phyloP scores from a whole-genome alignment of 2,329 filamentous ascomycete species.

The Alternaria consortialis region DNA sequence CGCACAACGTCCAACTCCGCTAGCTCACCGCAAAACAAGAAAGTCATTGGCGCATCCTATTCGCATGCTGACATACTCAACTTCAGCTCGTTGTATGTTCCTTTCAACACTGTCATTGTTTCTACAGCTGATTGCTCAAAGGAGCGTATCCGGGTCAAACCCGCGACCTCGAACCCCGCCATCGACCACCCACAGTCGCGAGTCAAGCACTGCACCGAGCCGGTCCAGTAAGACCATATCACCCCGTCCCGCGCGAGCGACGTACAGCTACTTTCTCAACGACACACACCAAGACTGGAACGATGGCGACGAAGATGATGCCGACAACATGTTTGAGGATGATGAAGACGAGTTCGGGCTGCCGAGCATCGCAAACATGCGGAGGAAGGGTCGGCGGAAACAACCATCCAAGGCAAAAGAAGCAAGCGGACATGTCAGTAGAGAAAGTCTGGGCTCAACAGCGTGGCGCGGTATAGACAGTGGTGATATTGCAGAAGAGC shows the following conservation, averaged over 20 bases:
- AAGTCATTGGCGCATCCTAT: conserved; percentile 93
- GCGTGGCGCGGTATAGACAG: conserved; percentile 75
- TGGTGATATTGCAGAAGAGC: conserved; percentile 91
- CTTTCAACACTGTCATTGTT: background rate
- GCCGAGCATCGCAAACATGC: conserved; percentile 91
- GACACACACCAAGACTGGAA: conserved; percentile 86
- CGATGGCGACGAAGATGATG: conserved; percentile 69
- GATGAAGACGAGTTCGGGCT: conserved; percentile 96
- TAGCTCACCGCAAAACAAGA: conserved; percentile 62
- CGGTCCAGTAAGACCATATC: conserved; percentile 65
- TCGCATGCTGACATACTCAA: conserved; percentile 96
- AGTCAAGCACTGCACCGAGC: conserved; percentile 66
- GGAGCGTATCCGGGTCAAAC: conserved; percentile 68
- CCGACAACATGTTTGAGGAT: conserved; percentile 82
- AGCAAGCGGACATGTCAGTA: conserved; percentile 44
- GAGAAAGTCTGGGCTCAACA: conserved; percentile 33
- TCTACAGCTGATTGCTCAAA: conserved; percentile 44
- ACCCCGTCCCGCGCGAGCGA: conserved; percentile 69
- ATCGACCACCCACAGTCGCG: conserved; percentile 65
- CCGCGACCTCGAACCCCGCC: conserved; percentile 80
- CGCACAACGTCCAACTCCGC: conserved; percentile 60
- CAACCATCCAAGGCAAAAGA: conserved; percentile 57
- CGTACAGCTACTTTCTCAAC: conserved; percentile 82
- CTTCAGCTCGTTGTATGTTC: conserved; percentile 76
- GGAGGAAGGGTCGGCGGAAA: conserved; percentile 69